Percentiles rank a stretch among this genome's conserved stretches.
These are phyloP conservation scores for Marchantia polymorpha DNA, from an alignment of 225 moss, liverwort and hornwort genomes.

Conservation along the genomic window DNA sequence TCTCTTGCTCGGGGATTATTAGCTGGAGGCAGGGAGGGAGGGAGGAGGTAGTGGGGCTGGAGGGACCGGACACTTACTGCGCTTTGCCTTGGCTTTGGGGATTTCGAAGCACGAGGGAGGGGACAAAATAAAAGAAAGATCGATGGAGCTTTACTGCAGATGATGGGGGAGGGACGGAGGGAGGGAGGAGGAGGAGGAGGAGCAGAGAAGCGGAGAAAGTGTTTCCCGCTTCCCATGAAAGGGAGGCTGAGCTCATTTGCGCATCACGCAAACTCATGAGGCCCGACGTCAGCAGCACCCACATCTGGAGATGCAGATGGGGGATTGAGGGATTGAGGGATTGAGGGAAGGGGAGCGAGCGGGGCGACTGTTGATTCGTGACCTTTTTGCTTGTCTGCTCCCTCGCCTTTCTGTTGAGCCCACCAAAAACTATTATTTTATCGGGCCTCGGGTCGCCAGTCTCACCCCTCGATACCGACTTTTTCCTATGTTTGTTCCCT, in stretches of 20 bases:
- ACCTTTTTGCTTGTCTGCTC: neutral
- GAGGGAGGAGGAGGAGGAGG: conserved; percentile 4
- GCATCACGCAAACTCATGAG: neutral
- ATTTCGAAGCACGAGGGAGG: neutral
- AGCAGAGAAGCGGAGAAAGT: neutral
- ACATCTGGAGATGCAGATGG: neutral
- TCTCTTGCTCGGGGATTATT: neutral
- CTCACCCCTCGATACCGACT: neutral
- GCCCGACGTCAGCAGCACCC: neutral
- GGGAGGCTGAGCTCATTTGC: conserved; percentile 10
- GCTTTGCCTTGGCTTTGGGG: neutral
- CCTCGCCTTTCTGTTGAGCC: neutral
- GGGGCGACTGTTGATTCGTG: neutral
- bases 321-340: too few relatives aligned
- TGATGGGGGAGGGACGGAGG: neutral
- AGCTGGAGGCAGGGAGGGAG: neutral
- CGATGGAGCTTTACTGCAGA: neutral
- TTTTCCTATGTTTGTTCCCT: neutral
- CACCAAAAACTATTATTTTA: neutral
- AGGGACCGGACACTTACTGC: neutral
- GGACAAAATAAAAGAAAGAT: neutral
- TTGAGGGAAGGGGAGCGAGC: neutral
- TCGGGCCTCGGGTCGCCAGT: neutral
- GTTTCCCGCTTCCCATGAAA: neutral
- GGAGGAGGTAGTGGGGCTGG: too few relatives aligned